phyloP scores from a whole-genome alignment of 106 monocot genomes.

The Alisma plantagoaquatica region DNA sequence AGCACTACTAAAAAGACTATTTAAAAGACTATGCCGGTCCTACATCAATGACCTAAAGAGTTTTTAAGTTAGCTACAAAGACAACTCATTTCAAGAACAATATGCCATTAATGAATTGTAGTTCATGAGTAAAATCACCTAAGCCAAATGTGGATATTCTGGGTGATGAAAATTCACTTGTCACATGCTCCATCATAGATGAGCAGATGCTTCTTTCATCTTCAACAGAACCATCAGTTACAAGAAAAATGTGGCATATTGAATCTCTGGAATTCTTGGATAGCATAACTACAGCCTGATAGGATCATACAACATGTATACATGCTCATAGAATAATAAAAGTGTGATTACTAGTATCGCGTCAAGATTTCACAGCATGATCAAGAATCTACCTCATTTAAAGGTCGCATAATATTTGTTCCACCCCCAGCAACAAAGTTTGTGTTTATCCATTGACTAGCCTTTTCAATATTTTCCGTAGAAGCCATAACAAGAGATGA shows the following conservation, averaged over 20 bases:
- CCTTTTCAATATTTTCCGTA: conserved; percentile 42
- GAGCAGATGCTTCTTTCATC: conserved; percentile 70
- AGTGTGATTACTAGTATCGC: too few species aligned
- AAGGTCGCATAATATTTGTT: conserved; percentile 51
- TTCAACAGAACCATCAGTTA: conserved; percentile 93
- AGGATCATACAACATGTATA: too few species aligned
- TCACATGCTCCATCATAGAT: conserved; percentile 25
- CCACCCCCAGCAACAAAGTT: conserved; percentile 69
- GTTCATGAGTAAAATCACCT: conserved; percentile 39
- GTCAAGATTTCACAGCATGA: too few species aligned
- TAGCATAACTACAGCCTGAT: conserved; percentile 51
- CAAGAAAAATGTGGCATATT: conserved; percentile 67
- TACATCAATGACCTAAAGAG: too few species aligned
- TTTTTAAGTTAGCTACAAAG: too few species aligned
- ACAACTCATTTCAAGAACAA: too few species aligned
- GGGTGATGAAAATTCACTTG: conserved; percentile 30
- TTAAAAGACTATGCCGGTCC: too few species aligned
- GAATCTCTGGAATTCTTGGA: conserved; percentile 31
- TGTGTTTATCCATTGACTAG: conserved; percentile 53
- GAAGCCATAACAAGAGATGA: conserved; percentile 59
- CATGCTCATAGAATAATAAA: too few species aligned
- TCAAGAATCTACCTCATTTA: conserved; percentile 56
- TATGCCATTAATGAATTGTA: too few species aligned
- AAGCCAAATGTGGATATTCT: conserved; percentile 92
- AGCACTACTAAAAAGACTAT: too few species aligned